Conservation (phyloP, 257 asterid species). For the Voacanga thouarsii region DNA sequence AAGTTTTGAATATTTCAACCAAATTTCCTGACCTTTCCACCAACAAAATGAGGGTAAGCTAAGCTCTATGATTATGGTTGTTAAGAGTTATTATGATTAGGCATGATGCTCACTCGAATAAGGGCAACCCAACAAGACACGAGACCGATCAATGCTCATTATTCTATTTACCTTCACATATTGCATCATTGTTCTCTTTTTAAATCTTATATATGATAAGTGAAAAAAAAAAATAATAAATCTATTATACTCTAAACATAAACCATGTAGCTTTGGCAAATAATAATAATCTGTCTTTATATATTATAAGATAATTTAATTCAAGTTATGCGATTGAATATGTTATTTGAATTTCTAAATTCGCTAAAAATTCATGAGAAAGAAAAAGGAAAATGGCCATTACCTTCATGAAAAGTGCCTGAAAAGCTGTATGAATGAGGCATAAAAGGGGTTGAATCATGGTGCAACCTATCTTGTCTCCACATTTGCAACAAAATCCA, state of each 20-base stretch:
- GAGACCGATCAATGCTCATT: background rate
- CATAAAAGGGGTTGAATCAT: conserved; percentile 1
- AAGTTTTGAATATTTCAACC: background rate
- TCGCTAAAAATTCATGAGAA: no score
- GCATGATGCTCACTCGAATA: conserved; percentile 13
- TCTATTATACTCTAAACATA: no score
- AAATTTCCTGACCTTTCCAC: background rate
- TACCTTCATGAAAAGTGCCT: background rate
- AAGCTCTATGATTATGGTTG: conserved; percentile 12
- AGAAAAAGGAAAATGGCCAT: no score
- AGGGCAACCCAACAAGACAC: background rate
- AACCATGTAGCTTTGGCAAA: no score
- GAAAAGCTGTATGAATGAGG: background rate
- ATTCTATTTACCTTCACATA: background rate
- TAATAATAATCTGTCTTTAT: no score
- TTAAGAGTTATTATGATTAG: conserved; percentile 8
- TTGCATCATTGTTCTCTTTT: background rate
- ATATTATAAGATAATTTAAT: background rate
- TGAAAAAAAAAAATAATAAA: no score
- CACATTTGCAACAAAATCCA: background rate
- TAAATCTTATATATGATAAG: background rate
- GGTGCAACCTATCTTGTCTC: background rate
- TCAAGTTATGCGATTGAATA: background rate
- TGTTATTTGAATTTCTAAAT: background rate
- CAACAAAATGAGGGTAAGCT: conserved; percentile 2